Evolutionary conservation across 495 filamentous ascomycete genomes (phyloP).

Genomic region (Talaromyces proteolyticus): DNA sequence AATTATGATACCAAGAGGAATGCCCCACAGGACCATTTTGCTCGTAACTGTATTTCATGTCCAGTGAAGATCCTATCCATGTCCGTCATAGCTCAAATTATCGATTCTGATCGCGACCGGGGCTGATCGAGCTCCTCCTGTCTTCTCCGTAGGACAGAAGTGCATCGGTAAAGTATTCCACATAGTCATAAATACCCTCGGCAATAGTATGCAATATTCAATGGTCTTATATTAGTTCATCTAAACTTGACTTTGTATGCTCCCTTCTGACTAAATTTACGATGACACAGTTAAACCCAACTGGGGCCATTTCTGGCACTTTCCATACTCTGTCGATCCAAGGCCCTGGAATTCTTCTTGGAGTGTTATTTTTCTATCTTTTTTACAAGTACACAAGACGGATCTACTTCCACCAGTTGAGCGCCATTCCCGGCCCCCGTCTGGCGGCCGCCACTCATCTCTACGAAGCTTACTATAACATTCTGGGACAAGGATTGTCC

Average conservation of each 20-base stretch:
- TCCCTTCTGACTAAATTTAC: neutral
- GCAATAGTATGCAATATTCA: too few species aligned
- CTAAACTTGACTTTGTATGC: neutral
- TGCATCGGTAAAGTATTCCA: too few species aligned
- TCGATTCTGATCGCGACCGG: neutral
- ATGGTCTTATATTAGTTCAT: neutral
- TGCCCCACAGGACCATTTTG: neutral
- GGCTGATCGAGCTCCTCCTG: too few species aligned
- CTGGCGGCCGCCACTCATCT: conserved; percentile 39
- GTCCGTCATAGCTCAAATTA: neutral
- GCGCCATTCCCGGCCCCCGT: conserved; percentile 37
- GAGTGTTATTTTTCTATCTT: neutral
- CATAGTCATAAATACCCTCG: too few species aligned
- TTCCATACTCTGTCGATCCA: neutral
- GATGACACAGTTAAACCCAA: neutral
- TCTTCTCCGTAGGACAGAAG: too few species aligned
- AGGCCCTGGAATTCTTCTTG: neutral
- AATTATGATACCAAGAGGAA: neutral
- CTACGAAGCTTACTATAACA: conserved; percentile 27
- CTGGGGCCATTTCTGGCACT: neutral
- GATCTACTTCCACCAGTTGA: conserved; percentile 44
- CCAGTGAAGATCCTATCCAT: neutral
- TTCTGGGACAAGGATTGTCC: conserved; percentile 3
- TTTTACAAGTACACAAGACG: conserved; percentile 10
- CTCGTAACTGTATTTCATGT: neutral